Evolutionary conservation across 805 yeast genomes (phyloP).

Genomic region (Alloascoidea africana): DNA sequence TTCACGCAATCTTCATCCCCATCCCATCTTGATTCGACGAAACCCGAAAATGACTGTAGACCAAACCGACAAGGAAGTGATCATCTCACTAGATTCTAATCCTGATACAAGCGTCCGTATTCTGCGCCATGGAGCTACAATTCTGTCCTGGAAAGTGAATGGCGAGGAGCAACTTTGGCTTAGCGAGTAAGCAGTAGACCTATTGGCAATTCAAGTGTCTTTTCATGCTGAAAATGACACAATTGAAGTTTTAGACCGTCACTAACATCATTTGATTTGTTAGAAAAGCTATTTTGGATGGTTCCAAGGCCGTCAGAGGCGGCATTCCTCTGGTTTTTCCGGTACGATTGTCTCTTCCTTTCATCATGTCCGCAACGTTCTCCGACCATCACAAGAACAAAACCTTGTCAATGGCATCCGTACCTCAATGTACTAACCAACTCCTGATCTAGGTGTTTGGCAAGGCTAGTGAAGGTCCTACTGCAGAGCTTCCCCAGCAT

Average conservation of each 20-base stretch:
- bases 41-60: slow-evolving; percentile 43
- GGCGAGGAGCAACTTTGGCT: slow-evolving; percentile 77
- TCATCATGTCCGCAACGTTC: too few species aligned
- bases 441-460: slow-evolving; percentile 29
- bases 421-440: background rate
- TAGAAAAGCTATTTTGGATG: slow-evolving; percentile 71
- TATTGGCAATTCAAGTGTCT: background rate
- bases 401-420: background rate
- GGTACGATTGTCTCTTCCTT: slow-evolving; percentile 16
- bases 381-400: too few species aligned
- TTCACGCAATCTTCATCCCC: background rate
- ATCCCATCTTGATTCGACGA: background rate
- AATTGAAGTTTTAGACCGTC: too few species aligned
- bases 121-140: slow-evolving; percentile 79
- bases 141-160: slow-evolving; percentile 62
- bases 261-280: slow-evolving; percentile 21
- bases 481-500: slow-evolving; percentile 75
- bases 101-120: slow-evolving; percentile 45
- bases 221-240: background rate
- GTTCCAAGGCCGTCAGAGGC: slow-evolving; percentile 89
- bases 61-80: slow-evolving; percentile 47
- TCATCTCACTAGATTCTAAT: slow-evolving; percentile 38
- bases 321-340: slow-evolving; percentile 97
- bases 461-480: slow-evolving; percentile 40
- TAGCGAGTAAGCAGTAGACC: slow-evolving; percentile 11